Evolutionary conservation across 1,284 basidiomycete species (phyloP), one percentile per base, ranked within the genome.

Genomic region (Fomitopsis palustris): DNA sequence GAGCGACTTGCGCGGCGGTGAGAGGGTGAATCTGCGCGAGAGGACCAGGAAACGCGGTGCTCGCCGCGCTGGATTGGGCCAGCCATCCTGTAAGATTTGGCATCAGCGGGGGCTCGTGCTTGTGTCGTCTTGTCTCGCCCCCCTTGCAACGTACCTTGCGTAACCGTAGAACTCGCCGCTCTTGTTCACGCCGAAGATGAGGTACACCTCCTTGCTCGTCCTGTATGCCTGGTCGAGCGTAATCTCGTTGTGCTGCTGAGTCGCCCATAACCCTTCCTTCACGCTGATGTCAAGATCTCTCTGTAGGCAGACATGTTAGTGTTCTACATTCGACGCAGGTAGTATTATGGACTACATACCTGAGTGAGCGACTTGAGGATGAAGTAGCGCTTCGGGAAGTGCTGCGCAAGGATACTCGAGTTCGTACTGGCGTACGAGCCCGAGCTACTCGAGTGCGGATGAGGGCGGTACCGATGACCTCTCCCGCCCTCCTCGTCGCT

Each of bases 131-230:
- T 51, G 25, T 45, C 49, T 33, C 31, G 31, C 21, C 37, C 12
- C 45, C 47, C 53, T n/a, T 17, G 12, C 35, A 31, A 72, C 82
- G 54, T 68, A 92, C 86, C 82, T 86, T 23, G 92, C 93, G 67
- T 92, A 95, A 29, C 94, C 93, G 67, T 90, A 95, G 68, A 96
- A 96, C 70, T 92, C 90, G 23, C 93, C 90, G 55, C 92, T 93
- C 72, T 91, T 92, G 75, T 98, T 98, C 27, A 93, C 95, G 45
- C 94, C 86, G 68, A 97, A 97, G 64, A 98, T 88, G 47, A 98
- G 82, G 67, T 83, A 90, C 4, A 97, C 95, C 17, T 93, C 87
- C 66, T 85, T 82, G 65, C 91, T 92, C 7, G 93, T 96, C 38
- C 94, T 85, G 74, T 82, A 98, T 0, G 96, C 95, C 72, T 95